Conservation (phyloP, 2,329 filamentous ascomycete species). For the Coleophoma cylindrospora region DNA sequence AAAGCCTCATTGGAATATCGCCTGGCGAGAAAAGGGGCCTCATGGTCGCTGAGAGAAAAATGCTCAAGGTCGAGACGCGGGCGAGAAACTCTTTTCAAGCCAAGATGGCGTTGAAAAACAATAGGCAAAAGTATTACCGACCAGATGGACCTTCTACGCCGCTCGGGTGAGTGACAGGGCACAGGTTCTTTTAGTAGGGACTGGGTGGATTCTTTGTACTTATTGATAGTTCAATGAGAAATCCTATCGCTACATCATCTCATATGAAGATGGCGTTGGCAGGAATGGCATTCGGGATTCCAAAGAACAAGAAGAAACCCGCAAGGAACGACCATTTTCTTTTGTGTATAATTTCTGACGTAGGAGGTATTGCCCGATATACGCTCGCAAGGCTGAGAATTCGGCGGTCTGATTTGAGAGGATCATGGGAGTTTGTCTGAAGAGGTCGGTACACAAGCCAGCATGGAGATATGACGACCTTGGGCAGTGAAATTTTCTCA, state of each 20-base stretch:
- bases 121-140: conserved; percentile 21
- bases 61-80: conserved; percentile 14
- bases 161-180: background rate
- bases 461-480: no score
- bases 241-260: background rate
- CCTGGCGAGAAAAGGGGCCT: conserved; percentile 17
- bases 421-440: no score
- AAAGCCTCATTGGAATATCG: conserved; percentile 16
- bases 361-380: no score
- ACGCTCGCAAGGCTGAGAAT: no score
- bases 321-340: no score
- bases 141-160: background rate
- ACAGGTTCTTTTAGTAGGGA: background rate
- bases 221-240: no score
- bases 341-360: no score
- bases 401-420: no score
- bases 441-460: no score
- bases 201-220: background rate
- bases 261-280: background rate
- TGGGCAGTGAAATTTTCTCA: no score
- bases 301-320: no score
- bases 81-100: conserved; percentile 16
- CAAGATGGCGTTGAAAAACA: conserved; percentile 17
- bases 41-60: conserved; percentile 16
- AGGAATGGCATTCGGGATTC: background rate